Percentiles rank a stretch among this genome's conserved stretches.
Evolutionary conservation across 1,284 basidiomycete genomes (phyloP).

Genomic region (Cerrena zonata): DNA sequence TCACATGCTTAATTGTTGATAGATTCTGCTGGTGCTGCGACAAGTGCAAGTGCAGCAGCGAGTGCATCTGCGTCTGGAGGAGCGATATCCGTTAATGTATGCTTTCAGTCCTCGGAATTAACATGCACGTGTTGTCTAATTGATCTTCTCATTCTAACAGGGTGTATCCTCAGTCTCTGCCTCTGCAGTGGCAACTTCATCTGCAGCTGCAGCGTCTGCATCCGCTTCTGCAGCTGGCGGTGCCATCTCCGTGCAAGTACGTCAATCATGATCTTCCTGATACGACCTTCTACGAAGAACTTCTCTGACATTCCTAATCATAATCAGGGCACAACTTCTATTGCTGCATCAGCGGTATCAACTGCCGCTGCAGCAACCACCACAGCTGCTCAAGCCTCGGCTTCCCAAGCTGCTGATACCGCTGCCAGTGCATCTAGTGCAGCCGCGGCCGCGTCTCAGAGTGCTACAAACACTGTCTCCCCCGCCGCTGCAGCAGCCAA

Average conservation of each 20-base stretch:
- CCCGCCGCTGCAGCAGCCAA: constrained; percentile 22
- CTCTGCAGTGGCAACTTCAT: constrained; percentile 5
- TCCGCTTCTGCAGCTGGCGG: background rate
- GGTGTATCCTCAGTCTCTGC: constrained; percentile 6
- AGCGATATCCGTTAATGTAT: background rate
- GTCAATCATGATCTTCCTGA: background rate
- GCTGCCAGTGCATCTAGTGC: constrained; percentile 9
- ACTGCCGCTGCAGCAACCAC: background rate
- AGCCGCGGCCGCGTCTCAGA: constrained; percentile 17
- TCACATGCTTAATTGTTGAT: too few relatives aligned
- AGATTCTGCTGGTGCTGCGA: background rate
- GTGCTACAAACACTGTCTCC: constrained; percentile 5
- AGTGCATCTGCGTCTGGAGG: constrained; percentile 1
- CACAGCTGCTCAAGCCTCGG: constrained; percentile 4
- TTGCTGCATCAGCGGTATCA: constrained; percentile 4
- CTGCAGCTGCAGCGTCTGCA: constrained; percentile 5
- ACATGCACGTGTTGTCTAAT: background rate
- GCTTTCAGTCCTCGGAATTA: too few relatives aligned
- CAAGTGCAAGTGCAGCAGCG: background rate
- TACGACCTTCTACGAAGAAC: background rate
- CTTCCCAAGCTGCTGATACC: constrained; percentile 1
- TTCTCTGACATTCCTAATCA: constrained; percentile 1
- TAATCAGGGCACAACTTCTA: constrained; percentile 4
- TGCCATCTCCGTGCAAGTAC: constrained; percentile 5
- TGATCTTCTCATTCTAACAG: constrained; percentile 1